Evolutionary conservation across 306 rosid genomes (phyloP).

Genomic region (Trifolium pratense): DNA sequence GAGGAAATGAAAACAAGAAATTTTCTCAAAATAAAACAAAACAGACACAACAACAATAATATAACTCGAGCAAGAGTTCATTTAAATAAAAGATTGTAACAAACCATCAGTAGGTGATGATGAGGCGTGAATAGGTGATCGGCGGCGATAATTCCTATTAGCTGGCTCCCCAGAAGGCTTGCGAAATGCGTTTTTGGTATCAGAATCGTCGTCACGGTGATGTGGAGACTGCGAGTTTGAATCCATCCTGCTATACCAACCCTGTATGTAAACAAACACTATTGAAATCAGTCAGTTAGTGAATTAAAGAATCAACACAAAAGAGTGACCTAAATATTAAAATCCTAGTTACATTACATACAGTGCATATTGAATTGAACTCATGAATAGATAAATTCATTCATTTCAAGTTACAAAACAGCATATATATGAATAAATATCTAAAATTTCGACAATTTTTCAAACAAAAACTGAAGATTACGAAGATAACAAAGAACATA

Average conservation of each 20-base stretch:
- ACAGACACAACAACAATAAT: too few relatives aligned
- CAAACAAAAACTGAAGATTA: too few relatives aligned
- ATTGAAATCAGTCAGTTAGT: too few relatives aligned
- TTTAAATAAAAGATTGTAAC: slow-evolving; percentile 44
- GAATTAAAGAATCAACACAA: too few relatives aligned
- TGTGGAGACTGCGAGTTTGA: slow-evolving; percentile 43
- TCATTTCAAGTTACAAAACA: too few relatives aligned
- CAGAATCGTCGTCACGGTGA: slow-evolving; percentile 39
- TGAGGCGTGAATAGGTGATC: slow-evolving; percentile 67
- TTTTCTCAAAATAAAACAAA: neutral
- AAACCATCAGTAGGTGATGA: slow-evolving; percentile 76
- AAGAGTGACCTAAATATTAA: too few relatives aligned
- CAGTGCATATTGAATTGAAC: too few relatives aligned
- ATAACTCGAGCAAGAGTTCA: neutral
- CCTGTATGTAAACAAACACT: slow-evolving; percentile 14
- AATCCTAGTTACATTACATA: too few relatives aligned
- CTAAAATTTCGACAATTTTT: too few relatives aligned
- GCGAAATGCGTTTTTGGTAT: slow-evolving; percentile 65
- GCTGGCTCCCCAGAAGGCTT: slow-evolving; percentile 72
- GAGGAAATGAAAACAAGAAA: neutral
- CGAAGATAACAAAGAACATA: too few relatives aligned
- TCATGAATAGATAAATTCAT: too few relatives aligned
- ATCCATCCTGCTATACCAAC: slow-evolving; percentile 58
- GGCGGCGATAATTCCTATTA: slow-evolving; percentile 80
- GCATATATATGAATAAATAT: too few relatives aligned